These are phyloP conservation scores for Flaveria floridana DNA, from an alignment of 140 eudicot genomes.

Conservation along the genomic window DNA sequence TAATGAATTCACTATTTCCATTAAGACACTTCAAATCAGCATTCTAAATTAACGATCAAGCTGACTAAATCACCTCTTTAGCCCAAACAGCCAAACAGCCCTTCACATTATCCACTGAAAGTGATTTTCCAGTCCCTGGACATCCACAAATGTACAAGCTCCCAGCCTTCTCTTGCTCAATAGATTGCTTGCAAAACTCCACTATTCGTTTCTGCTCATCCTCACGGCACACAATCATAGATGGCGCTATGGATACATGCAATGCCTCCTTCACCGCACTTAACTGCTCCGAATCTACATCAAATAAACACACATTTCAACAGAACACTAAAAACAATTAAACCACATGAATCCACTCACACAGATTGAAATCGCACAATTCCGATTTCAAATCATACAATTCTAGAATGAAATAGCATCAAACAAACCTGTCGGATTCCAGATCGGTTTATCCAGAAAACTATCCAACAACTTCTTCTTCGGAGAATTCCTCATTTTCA, in stretches of 20 bases:
- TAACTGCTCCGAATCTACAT: slow-evolving; percentile 58
- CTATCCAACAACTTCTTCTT: slow-evolving; percentile 52
- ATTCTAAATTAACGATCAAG: slow-evolving; percentile 2
- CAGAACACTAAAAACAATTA: not conserved
- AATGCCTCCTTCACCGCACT: slow-evolving; percentile 80
- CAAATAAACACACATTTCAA: not conserved
- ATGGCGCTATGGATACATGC: slow-evolving; percentile 78
- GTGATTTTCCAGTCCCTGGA: slow-evolving; percentile 93
- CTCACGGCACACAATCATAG: slow-evolving; percentile 70
- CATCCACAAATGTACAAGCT: slow-evolving; percentile 91
- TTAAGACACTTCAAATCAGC: not conserved
- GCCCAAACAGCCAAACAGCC: slow-evolving; percentile 59
- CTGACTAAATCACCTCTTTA: slow-evolving; percentile 55
- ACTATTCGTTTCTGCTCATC: slow-evolving; percentile 68
- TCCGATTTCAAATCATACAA: not conserved
- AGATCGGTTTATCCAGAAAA: slow-evolving; percentile 51
- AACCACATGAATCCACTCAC: not conserved
- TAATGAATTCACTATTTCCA: not conserved
- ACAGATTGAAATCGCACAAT: not conserved
- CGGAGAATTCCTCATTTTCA: slow-evolving; percentile 40
- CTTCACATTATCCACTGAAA: slow-evolving; percentile 82
- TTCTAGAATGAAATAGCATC: not conserved
- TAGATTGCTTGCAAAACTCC: slow-evolving; percentile 66
- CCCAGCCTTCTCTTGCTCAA: slow-evolving; percentile 75
- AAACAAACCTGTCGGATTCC: slow-evolving; percentile 73